Conservation (phyloP, 257 asterid genomes). For the Cinchona pubescens region DNA sequence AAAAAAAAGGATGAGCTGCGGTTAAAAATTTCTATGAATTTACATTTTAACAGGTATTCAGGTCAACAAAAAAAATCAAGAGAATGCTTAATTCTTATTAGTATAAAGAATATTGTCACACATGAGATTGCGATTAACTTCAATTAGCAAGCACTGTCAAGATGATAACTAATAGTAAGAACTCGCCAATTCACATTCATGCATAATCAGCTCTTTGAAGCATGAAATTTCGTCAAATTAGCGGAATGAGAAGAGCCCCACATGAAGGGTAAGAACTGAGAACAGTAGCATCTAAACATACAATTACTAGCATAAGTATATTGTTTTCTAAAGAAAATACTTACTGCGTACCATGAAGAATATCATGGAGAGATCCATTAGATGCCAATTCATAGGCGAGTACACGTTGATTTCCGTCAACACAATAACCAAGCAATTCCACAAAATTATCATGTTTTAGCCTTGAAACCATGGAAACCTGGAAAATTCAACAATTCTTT, state of each 20-base stretch:
- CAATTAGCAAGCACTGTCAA: neutral
- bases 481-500: slow-evolving; percentile 17
- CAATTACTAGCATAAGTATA: slow-evolving; percentile 4
- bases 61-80: neutral
- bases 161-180: no score
- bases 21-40: neutral
- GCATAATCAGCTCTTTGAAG: neutral
- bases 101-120: neutral
- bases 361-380: slow-evolving; percentile 89
- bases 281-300: neutral
- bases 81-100: neutral
- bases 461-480: slow-evolving; percentile 95
- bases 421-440: slow-evolving; percentile 83
- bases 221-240: neutral
- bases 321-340: neutral
- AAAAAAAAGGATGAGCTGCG: slow-evolving; percentile 11
- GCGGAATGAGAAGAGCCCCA: neutral
- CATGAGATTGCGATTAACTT: neutral
- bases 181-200: neutral
- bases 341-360: slow-evolving; percentile 69
- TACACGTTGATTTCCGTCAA: slow-evolving; percentile 76
- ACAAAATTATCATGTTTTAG: slow-evolving; percentile 70
- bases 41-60: neutral
- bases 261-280: neutral
- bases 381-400: slow-evolving; percentile 82